Evolutionary conservation across 768 basidiomycete genomes (phyloP).

Genomic region (Kockovaella imperatae): DNA sequence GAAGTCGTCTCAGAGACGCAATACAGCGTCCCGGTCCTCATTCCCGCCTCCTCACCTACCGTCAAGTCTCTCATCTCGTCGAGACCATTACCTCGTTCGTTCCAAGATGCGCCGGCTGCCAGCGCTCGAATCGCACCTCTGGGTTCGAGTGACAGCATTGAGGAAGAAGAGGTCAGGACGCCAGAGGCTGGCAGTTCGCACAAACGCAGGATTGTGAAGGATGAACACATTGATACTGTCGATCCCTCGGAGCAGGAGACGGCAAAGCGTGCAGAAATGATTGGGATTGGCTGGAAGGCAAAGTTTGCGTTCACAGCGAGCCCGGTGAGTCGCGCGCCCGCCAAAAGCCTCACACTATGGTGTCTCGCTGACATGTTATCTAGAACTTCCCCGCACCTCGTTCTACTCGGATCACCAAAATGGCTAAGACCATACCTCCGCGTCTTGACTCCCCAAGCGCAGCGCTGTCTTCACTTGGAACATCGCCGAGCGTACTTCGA

Average conservation of each 20-base stretch:
- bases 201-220: slow-evolving; percentile 2
- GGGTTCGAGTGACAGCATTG: slow-evolving; percentile 22
- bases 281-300: slow-evolving; percentile 24
- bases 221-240: slow-evolving; percentile 11
- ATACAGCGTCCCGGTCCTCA: slow-evolving; percentile 4
- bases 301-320: slow-evolving; percentile 19
- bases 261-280: slow-evolving; percentile 18
- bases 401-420: too few relatives aligned
- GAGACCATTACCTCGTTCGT: background rate
- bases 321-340: background rate
- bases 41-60: slow-evolving; percentile 14
- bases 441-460: too few relatives aligned
- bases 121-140: background rate
- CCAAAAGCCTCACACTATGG: background rate
- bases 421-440: too few relatives aligned
- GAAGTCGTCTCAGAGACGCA: too few relatives aligned
- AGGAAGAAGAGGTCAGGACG: slow-evolving; percentile 1
- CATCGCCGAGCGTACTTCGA: too few relatives aligned
- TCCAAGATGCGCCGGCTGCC: background rate
- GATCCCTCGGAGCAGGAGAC: slow-evolving; percentile 11
- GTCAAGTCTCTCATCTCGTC: background rate
- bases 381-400: too few relatives aligned
- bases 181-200: background rate
- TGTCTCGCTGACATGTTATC: too few relatives aligned
- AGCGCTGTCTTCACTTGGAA: too few relatives aligned